These are phyloP conservation scores for Phylloporus sp. DNA, from an alignment of 1,284 basidiomycete species.

Conservation along the genomic window DNA sequence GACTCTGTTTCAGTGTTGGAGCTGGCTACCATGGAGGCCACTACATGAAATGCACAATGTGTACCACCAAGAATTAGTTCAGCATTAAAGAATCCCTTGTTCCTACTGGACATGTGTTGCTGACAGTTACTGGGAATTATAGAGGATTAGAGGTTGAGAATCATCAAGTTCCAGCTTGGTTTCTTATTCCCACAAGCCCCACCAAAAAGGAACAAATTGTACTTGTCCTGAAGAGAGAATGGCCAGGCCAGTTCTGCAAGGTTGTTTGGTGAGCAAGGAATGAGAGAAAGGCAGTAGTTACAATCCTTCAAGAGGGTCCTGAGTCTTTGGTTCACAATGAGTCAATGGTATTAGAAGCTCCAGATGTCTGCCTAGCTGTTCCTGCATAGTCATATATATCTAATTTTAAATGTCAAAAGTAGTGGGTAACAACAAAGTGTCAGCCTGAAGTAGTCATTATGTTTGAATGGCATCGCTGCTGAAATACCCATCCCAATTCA, in stretches of 20 bases:
- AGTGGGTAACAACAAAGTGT: no score
- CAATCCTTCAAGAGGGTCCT: no score
- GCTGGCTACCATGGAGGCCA: not conserved
- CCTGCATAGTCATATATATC: no score
- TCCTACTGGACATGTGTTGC: not conserved
- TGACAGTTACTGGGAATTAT: not conserved
- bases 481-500: no score
- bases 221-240: not conserved
- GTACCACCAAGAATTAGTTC: not conserved
- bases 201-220: slow-evolving; percentile 6
- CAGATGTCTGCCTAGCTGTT: no score
- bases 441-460: no score
- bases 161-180: not conserved
- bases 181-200: not conserved
- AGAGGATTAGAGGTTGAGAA: not conserved
- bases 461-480: no score
- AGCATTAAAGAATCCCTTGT: not conserved
- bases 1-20: slow-evolving; percentile 1
- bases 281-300: no score
- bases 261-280: no score
- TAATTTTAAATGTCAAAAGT: no score
- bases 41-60: not conserved
- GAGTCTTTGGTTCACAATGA: no score
- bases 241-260: not conserved
- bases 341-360: no score